phyloP scores from a whole-genome alignment of 768 basidiomycete genomes.

The Tubosaeta sp. region DNA sequence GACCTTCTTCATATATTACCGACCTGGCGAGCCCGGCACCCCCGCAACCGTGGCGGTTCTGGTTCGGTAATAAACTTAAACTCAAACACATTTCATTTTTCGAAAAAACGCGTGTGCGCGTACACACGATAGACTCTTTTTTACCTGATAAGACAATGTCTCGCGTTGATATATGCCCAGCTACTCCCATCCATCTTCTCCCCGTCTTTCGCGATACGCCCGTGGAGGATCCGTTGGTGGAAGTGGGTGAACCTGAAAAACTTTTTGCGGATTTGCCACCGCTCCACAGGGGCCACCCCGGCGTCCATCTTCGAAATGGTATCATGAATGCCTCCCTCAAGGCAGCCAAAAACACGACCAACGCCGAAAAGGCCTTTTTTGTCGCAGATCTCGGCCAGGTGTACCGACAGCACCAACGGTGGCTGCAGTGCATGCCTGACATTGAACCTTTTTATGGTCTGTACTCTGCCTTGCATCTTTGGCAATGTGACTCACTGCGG shows the following conservation, averaged over 20 bases:
- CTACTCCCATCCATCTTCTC: constrained; percentile 25
- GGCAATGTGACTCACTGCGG: constrained; percentile 25
- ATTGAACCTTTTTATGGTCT: constrained; percentile 94
- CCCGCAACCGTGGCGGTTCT: constrained; percentile 67
- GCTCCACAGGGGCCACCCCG: constrained; percentile 63
- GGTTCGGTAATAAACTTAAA: constrained; percentile 55
- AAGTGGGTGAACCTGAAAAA: constrained; percentile 34
- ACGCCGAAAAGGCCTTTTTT: constrained; percentile 94
- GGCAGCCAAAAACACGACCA: constrained; percentile 49
- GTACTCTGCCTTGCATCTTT: constrained; percentile 26
- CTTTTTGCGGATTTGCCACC: constrained; percentile 64
- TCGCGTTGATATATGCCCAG: constrained; percentile 46
- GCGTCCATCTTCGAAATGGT: constrained; percentile 72
- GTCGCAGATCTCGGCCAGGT: constrained; percentile 91
- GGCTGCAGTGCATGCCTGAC: constrained; percentile 71
- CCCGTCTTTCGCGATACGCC: constrained; percentile 23
- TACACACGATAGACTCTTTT: constrained; percentile 23
- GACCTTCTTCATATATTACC: constrained; percentile 46
- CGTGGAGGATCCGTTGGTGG: constrained; percentile 5
- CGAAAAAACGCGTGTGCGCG: constrained; percentile 23
- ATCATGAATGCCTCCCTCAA: constrained; percentile 60
- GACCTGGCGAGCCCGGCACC: constrained; percentile 60
- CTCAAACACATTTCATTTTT: constrained; percentile 23
- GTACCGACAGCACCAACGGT: constrained; percentile 79
- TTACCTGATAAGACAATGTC: constrained; percentile 43